Evolutionary conservation across 106 monocot genomes (phyloP).

Genomic region (Phalaenopsis aphrodite): DNA sequence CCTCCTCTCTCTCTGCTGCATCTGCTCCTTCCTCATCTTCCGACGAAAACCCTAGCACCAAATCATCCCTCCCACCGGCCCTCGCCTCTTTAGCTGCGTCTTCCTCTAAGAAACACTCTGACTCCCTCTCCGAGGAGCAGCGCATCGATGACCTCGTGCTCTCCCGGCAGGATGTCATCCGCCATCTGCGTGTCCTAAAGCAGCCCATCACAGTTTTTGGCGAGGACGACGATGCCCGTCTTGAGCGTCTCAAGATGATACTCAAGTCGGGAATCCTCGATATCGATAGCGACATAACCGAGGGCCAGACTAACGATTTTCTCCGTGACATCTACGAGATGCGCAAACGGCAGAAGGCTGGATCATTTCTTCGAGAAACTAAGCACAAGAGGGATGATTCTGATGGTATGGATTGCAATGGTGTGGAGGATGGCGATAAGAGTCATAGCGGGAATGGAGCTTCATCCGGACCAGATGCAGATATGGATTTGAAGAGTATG

Average conservation of each 20-base stretch:
- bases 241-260: conserved; percentile 69
- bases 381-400: conserved; percentile 43
- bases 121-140: conserved; percentile 50
- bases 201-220: conserved; percentile 95
- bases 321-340: conserved; percentile 89
- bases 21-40: conserved; percentile 14
- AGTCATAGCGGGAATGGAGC: conserved; percentile 43
- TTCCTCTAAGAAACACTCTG: conserved; percentile 23
- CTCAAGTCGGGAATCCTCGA: conserved; percentile 82
- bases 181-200: conserved; percentile 77
- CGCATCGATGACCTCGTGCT: conserved; percentile 82
- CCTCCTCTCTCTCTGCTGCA: conserved; percentile 17
- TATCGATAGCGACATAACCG: conserved; percentile 85
- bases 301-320: conserved; percentile 96
- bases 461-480: conserved; percentile 49
- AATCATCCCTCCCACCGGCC: conserved; percentile 22
- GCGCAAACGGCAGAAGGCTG: conserved; percentile 81
- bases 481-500: conserved; percentile 78
- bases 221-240: conserved; percentile 82
- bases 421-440: conserved; percentile 43
- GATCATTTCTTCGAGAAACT: conserved; percentile 16
- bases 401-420: conserved; percentile 26
- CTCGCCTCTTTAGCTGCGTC: conserved; percentile 20
- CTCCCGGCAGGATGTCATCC: conserved; percentile 79
- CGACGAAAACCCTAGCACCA: conserved; percentile 19